These are phyloP conservation scores for Sapria himalayana DNA, from an alignment of 345 rosid genomes.

Conservation along the genomic window DNA sequence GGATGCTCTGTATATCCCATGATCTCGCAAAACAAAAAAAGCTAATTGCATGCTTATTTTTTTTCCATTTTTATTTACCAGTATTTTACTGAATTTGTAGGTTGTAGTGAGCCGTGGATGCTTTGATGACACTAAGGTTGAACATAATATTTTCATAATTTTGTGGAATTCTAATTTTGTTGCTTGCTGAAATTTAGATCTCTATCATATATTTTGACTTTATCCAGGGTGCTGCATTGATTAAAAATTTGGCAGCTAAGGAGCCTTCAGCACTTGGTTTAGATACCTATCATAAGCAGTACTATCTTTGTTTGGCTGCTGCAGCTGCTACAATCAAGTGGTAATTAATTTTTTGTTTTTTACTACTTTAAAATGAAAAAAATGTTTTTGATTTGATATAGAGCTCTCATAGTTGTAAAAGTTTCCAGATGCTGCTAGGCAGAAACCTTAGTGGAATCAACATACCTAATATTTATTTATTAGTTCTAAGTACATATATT, in stretches of 20 bases:
- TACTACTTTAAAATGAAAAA: constrained; percentile 1
- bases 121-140: constrained; percentile 94
- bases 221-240: constrained; percentile 62
- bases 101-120: constrained; percentile 73
- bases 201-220: constrained; percentile 9
- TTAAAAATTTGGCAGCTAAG: constrained; percentile 62
- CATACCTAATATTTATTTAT: too few species aligned
- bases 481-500: too few species aligned
- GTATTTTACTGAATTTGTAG: constrained; percentile 16
- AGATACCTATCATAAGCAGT: constrained; percentile 88
- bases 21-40: too few species aligned
- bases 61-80: background rate
- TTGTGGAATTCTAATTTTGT: constrained; percentile 3
- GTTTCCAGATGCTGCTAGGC: too few species aligned
- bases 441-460: too few species aligned
- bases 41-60: too few species aligned
- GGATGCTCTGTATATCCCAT: too few species aligned
- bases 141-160: constrained; percentile 6
- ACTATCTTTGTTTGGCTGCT: constrained; percentile 84
- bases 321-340: constrained; percentile 80
- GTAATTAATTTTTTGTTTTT: constrained; percentile 17
- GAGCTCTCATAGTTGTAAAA: too few species aligned
- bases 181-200: constrained; percentile 5
- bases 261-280: constrained; percentile 86
- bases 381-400: constrained; percentile 2